Evolutionary conservation across 371 early-diverging fungal species (phyloP).

Genomic region (Lichtheimia hyalospora): DNA sequence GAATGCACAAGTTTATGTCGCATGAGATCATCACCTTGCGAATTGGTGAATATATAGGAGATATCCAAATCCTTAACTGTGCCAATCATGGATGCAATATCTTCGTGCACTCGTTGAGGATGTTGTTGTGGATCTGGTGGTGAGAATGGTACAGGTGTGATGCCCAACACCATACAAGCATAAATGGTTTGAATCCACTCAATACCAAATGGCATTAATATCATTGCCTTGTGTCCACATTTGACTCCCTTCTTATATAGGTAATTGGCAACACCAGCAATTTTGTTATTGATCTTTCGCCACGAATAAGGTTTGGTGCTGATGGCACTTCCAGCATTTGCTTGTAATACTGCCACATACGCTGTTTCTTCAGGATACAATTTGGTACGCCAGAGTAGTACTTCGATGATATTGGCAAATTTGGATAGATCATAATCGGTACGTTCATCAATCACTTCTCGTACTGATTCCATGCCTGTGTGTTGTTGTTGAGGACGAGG

Average conservation of each 20-base stretch:
- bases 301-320: constrained; percentile 68
- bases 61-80: constrained; percentile 62
- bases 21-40: constrained; percentile 65
- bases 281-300: constrained; percentile 68
- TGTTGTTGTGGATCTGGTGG: constrained; percentile 58
- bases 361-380: constrained; percentile 69
- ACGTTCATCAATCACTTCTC: constrained; percentile 65
- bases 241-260: constrained; percentile 59
- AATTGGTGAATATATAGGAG: constrained; percentile 60
- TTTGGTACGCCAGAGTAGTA: constrained; percentile 71
- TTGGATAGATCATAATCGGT: constrained; percentile 67
- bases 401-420: constrained; percentile 66
- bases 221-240: constrained; percentile 61
- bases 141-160: constrained; percentile 72
- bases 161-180: constrained; percentile 79
- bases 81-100: constrained; percentile 60
- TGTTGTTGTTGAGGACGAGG: constrained; percentile 65
- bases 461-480: constrained; percentile 70
- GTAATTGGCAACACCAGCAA: constrained; percentile 65
- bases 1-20: constrained; percentile 50
- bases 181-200: constrained; percentile 77
- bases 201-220: constrained; percentile 71
- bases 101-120: constrained; percentile 63
- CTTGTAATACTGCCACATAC: constrained; percentile 52
- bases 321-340: constrained; percentile 15